Base-by-base conservation (phyloP, 768 basidiomycete genomes). In the Russula brevipes region DNA sequence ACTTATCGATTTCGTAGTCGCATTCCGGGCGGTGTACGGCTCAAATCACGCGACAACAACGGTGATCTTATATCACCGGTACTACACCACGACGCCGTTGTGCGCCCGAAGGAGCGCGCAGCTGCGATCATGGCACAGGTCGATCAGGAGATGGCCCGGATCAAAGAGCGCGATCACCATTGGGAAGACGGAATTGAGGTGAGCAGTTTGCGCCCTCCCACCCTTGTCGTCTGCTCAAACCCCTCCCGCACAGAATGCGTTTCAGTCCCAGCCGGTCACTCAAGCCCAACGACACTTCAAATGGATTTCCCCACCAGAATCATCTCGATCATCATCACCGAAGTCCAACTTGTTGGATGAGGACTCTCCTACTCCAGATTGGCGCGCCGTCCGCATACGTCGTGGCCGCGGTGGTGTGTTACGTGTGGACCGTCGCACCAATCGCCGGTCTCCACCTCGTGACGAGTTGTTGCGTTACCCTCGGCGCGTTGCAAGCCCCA, bases 161-260 rank as follows among this genome's bases (percentile, higher is more conserved):
- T 87, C 72, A 88, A 86, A 71, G 89, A 94, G 54, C 73, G 79
- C 53, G 89, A 94, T 69, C 81, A 86, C 54, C 81, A 85, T 54
- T 96, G 92, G 87, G 94, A 96, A 68, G 94, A 98, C 70, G 78
- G 80, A 57, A 80, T 91, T 66, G 94, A 97, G 74, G 89, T 92
- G 71, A 71, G 82, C 74, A 2, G 55, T 59, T 41, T 50, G 30
- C 24, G 31, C 42, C 38, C 52, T 16, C 31, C 6, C 44, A 14
- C 49, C 58, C 9, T 53, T 45, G 16, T 61, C 12, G 46, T 58
- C 46, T 33, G 24, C 62, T 63, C 60, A 52, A 24, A 24, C 24
- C 24, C 1, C 57, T 4, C 19, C 35, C 50, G 51, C 54, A 4
- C 41, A 91, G 88, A 83, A 83, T 64, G 79, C 88, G 1, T 94